phyloP scores from a whole-genome alignment of 257 asterid species.

The Nicotiana noctiflora region DNA sequence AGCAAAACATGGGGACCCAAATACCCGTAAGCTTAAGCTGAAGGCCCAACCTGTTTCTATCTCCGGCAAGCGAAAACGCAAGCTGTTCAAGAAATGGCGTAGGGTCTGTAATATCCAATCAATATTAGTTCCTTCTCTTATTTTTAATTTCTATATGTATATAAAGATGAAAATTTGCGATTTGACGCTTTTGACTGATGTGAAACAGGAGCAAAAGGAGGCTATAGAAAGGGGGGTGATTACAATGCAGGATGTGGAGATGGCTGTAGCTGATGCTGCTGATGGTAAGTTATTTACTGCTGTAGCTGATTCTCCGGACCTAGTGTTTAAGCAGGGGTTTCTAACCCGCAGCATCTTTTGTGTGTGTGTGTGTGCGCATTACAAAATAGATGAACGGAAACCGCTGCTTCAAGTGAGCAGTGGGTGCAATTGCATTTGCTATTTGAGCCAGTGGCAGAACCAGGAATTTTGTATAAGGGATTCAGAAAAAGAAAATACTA shows the following conservation, averaged over 20 bases:
- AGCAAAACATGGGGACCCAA: constrained; percentile 46
- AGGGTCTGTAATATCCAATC: constrained; percentile 38
- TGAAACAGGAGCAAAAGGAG: constrained; percentile 68
- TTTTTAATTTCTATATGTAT: background rate
- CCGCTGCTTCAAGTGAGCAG: background rate
- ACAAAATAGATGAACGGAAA: background rate
- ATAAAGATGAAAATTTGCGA: background rate
- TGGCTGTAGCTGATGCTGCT: constrained; percentile 56
- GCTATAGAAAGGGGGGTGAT: constrained; percentile 54
- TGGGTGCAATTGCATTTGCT: background rate
- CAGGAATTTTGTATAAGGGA: background rate
- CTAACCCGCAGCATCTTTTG: background rate
- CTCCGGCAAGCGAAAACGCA: constrained; percentile 91
- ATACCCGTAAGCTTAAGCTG: constrained; percentile 50
- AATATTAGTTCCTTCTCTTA: background rate
- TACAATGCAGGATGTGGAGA: constrained; percentile 76
- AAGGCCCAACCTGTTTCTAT: constrained; percentile 40
- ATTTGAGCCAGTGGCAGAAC: background rate
- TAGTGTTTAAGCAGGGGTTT: background rate
- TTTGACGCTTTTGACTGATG: background rate
- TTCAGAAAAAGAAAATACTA: background rate
- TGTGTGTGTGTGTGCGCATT: background rate
- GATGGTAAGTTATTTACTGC: background rate
- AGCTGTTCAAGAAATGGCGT: constrained; percentile 72
- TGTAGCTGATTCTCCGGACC: background rate